A percentile compares a stretch with the other conserved stretches of the same genome.
These are phyloP conservation scores for Mycena floridula DNA, from an alignment of 768 basidiomycete genomes.

Conservation along the genomic window DNA sequence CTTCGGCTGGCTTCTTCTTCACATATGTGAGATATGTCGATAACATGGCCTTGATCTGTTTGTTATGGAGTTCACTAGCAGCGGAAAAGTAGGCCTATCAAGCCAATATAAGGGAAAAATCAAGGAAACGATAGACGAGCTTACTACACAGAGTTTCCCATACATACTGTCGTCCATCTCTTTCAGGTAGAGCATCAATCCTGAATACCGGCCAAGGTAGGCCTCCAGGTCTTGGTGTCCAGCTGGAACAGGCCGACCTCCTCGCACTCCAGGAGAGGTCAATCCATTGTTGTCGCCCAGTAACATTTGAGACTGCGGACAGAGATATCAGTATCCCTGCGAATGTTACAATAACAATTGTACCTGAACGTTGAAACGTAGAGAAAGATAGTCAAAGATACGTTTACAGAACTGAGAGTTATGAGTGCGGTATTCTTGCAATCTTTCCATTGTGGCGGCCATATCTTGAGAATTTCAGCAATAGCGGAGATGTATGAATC, in stretches of 20 bases:
- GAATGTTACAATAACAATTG: conserved; percentile 11
- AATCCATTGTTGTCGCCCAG: conserved; percentile 60
- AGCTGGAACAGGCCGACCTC: conserved; percentile 41
- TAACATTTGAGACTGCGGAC: conserved; percentile 63
- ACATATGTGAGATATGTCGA: conserved; percentile 50
- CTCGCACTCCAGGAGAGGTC: conserved; percentile 29
- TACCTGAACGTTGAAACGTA: conserved; percentile 90
- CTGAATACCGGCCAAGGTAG: conserved; percentile 84
- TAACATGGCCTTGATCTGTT: conserved; percentile 74
- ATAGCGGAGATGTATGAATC: background rate
- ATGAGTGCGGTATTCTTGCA: conserved; percentile 86
- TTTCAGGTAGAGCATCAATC: conserved; percentile 86
- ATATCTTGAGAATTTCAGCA: conserved; percentile 51
- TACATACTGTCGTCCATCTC: conserved; percentile 94
- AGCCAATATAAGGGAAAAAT: too few species aligned
- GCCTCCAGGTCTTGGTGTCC: conserved; percentile 73
- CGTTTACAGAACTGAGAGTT: conserved; percentile 93
- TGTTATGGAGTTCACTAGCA: conserved; percentile 73
- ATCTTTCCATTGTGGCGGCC: conserved; percentile 93
- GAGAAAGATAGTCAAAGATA: conserved; percentile 80
- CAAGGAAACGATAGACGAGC: conserved; percentile 20
- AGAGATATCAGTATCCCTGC: background rate
- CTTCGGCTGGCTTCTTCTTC: conserved; percentile 67
- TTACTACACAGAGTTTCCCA: conserved; percentile 82
- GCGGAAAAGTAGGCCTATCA: conserved; percentile 90